Evolutionary conservation across 108 stramenopile genomes (phyloP).

Genomic region (Nitzschia palea): DNA sequence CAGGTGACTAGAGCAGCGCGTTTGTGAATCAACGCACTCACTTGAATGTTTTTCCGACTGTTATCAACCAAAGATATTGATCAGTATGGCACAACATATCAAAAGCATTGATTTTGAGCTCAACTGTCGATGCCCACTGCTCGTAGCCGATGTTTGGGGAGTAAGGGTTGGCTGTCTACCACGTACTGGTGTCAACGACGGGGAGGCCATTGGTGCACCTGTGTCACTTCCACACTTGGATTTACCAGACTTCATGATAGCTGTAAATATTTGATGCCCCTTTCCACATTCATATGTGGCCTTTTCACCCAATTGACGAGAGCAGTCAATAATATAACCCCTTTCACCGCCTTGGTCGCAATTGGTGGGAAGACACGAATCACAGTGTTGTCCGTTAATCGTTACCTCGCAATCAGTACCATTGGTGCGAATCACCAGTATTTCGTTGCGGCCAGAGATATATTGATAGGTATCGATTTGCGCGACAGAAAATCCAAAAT

Average conservation of each 20-base stretch:
- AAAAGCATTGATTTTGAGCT: too few relatives aligned
- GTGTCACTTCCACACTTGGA: neutral
- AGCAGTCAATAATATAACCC: neutral
- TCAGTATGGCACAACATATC: too few relatives aligned
- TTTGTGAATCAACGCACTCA: too few relatives aligned
- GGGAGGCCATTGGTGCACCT: neutral
- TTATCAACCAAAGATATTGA: too few relatives aligned
- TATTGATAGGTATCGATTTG: neutral
- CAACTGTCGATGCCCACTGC: too few relatives aligned
- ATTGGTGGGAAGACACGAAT: neutral
- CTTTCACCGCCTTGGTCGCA: neutral
- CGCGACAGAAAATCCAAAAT: neutral
- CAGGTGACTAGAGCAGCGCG: too few relatives aligned
- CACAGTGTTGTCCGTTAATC: neutral
- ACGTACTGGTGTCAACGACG: neutral
- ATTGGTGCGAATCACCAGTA: neutral
- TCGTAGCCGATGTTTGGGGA: too few relatives aligned
- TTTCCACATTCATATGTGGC: neutral
- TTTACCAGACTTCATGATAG: neutral
- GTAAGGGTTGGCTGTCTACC: too few relatives aligned
- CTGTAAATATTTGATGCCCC: neutral
- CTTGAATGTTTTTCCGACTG: too few relatives aligned
- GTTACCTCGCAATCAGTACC: neutral
- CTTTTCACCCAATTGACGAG: neutral
- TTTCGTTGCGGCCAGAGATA: neutral